Conservation (phyloP, 139 green algal species). For the Chlorella sp. region DNA sequence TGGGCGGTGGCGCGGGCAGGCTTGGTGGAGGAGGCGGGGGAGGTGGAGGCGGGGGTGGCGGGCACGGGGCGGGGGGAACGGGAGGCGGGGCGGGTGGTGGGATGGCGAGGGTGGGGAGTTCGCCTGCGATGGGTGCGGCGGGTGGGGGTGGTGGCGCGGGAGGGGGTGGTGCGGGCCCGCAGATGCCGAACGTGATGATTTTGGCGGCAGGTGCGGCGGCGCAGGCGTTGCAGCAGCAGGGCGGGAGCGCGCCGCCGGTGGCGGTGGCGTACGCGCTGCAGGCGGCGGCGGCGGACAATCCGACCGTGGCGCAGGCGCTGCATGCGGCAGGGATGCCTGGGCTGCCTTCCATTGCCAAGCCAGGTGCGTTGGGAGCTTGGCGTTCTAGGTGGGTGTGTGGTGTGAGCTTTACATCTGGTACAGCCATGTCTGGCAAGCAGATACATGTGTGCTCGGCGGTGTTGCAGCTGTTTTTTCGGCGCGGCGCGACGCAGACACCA, state of each 20-base stretch:
- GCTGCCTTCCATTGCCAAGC: neutral
- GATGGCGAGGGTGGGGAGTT: neutral
- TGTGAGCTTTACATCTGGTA: neutral
- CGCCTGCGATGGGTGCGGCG: neutral
- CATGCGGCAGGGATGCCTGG: neutral
- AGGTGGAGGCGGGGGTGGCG: neutral
- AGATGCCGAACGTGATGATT: neutral
- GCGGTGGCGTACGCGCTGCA: neutral
- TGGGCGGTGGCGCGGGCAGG: neutral
- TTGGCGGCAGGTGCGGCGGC: neutral
- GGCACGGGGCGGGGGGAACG: neutral
- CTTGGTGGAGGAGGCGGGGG: neutral
- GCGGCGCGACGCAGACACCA: neutral
- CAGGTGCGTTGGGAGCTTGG: neutral
- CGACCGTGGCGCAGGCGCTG: neutral
- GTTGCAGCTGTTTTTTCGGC: neutral
- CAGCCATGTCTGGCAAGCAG: neutral
- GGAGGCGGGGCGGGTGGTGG: neutral
- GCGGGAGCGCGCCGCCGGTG: neutral
- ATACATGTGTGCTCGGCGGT: too few species aligned
- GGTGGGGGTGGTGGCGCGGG: neutral
- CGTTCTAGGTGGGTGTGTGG: neutral
- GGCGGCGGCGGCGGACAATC: neutral
- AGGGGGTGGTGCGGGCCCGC: neutral
- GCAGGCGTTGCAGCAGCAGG: neutral